Percentiles rank a stretch among this genome's conserved stretches.
Evolutionary conservation across 2,329 filamentous ascomycete genomes (phyloP).

Genomic region (Tolypocladium inflatum): DNA sequence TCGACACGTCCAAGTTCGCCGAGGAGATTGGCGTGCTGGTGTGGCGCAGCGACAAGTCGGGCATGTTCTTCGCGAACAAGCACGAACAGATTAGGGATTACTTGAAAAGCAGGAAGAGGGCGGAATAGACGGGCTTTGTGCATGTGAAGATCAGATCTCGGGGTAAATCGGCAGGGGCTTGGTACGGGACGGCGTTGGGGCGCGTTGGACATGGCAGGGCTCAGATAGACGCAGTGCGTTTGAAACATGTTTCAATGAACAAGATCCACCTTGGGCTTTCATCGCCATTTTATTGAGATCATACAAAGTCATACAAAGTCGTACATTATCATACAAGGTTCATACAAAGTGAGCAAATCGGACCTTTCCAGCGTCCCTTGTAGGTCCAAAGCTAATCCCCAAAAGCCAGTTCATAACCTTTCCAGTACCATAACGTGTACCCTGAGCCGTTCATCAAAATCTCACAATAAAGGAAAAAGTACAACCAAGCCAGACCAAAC

Average conservation of each 20-base stretch:
- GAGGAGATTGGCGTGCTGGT: slow-evolving; percentile 83
- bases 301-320: neutral
- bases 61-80: slow-evolving; percentile 86
- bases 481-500: neutral
- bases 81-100: slow-evolving; percentile 83
- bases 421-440: neutral
- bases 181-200: slow-evolving; percentile 5
- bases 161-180: neutral
- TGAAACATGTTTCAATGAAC: neutral
- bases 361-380: neutral
- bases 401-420: neutral
- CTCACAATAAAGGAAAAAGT: neutral
- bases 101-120: slow-evolving; percentile 55
- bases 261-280: neutral
- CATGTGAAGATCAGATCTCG: neutral
- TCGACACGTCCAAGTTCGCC: slow-evolving; percentile 65
- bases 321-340: neutral
- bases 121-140: slow-evolving; percentile 18
- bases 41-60: slow-evolving; percentile 72
- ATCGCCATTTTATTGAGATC: neutral
- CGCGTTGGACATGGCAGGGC: neutral
- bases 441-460: neutral
- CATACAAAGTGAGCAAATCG: neutral
- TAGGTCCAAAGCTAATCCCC: neutral
- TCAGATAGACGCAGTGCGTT: neutral